phyloP scores from a whole-genome alignment of 164 flowering plant genomes.

The Nelumbo lutea region DNA sequence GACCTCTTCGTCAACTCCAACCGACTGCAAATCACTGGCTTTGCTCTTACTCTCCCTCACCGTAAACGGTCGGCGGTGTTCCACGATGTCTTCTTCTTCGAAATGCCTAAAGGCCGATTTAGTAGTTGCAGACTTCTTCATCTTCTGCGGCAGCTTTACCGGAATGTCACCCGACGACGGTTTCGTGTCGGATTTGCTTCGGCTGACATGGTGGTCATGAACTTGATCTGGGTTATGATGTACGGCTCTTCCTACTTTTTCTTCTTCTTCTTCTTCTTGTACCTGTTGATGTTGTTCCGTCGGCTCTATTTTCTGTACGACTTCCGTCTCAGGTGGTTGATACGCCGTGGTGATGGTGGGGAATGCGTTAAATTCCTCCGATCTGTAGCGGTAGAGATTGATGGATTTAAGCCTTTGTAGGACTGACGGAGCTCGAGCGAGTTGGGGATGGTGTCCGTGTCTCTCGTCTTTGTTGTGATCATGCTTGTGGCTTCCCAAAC shows the following conservation, averaged over 20 bases:
- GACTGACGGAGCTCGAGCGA: constrained; percentile 32
- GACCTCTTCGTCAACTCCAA: constrained; percentile 38
- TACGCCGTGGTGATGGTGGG: not conserved
- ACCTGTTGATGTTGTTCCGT: not conserved
- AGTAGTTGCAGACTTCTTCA: constrained; percentile 32
- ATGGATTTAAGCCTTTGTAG: constrained; percentile 40
- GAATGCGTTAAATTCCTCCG: constrained; percentile 12
- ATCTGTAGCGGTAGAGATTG: constrained; percentile 23
- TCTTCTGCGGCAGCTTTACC: constrained; percentile 15
- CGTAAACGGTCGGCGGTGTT: constrained; percentile 19
- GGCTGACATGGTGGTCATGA: constrained; percentile 1
- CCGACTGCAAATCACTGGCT: constrained; percentile 6
- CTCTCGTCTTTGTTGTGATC: not conserved
- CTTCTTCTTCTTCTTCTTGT: not conserved
- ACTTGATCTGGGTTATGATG: not conserved
- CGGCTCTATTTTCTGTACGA: not conserved
- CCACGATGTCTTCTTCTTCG: constrained; percentile 23
- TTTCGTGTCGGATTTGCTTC: constrained; percentile 13
- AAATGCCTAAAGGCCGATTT: constrained; percentile 7
- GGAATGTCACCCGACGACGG: constrained; percentile 11
- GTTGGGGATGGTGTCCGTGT: constrained; percentile 2
- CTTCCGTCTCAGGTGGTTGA: not conserved
- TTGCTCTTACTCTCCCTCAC: constrained; percentile 16
- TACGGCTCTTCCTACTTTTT: not conserved
- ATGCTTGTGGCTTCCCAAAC: constrained; percentile 14